These are phyloP conservation scores for Articulospora tetracladia DNA, from an alignment of 495 filamentous ascomycete genomes.

Conservation along the genomic window DNA sequence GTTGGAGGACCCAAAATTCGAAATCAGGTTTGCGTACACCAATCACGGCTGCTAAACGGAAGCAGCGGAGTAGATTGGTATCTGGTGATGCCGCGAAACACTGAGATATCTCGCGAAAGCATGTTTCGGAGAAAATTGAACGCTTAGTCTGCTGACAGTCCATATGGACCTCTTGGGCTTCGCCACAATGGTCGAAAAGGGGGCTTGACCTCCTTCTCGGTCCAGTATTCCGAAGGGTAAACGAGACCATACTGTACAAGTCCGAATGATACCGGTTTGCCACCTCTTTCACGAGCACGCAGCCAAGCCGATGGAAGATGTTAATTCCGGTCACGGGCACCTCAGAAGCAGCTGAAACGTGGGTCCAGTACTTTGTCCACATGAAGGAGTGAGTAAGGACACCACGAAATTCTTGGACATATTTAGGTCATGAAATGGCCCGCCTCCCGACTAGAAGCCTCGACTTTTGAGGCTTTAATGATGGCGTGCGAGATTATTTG, in stretches of 20 bases:
- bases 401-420: too few relatives aligned
- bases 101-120: not conserved
- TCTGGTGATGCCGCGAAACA: not conserved
- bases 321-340: too few relatives aligned
- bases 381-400: too few relatives aligned
- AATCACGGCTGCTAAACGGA: not conserved
- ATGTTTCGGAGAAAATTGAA: not conserved
- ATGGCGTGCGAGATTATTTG: too few relatives aligned
- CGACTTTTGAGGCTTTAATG: too few relatives aligned
- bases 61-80: not conserved
- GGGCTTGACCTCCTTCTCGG: not conserved
- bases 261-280: too few relatives aligned
- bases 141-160: not conserved
- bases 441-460: too few relatives aligned
- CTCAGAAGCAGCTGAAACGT: too few relatives aligned
- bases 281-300: too few relatives aligned
- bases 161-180: not conserved
- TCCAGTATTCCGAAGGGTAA: not conserved
- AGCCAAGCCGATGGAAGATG: too few relatives aligned
- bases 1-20: not conserved
- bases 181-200: not conserved
- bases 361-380: too few relatives aligned
- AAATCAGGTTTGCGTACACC: not conserved
- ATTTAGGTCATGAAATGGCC: too few relatives aligned
- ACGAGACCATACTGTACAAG: not conserved